Percentiles rank a stretch among this genome's conserved stretches.
Conservation (phyloP, 495 filamentous ascomycete species). For the Tuber calosporum region DNA sequence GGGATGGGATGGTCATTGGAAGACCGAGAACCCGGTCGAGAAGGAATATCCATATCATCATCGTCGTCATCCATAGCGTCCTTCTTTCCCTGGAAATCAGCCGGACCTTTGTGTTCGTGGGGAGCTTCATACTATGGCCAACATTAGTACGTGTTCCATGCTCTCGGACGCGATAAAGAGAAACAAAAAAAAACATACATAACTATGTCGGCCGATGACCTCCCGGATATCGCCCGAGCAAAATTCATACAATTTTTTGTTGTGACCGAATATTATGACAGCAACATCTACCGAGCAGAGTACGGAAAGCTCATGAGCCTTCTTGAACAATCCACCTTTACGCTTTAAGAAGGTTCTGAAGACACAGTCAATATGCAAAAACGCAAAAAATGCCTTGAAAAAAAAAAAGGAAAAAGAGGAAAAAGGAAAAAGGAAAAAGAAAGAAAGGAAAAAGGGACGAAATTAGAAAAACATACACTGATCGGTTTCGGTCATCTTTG, state of each 20-base stretch:
- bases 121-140: constrained; percentile 69
- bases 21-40: constrained; percentile 39
- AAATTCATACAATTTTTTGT: constrained; percentile 97
- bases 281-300: constrained; percentile 97
- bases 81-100: constrained; percentile 79
- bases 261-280: constrained; percentile 94
- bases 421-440: not conserved
- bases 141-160: constrained; percentile 39
- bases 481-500: constrained; percentile 98
- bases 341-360: constrained; percentile 91
- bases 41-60: constrained; percentile 60
- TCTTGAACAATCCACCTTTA: constrained; percentile 98
- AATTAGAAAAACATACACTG: constrained; percentile 68
- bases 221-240: constrained; percentile 91
- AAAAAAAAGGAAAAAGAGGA: constrained; percentile 1
- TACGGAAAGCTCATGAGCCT: constrained; percentile 95
- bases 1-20: constrained; percentile 47
- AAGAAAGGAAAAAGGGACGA: constrained; percentile 5
- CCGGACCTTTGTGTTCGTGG: constrained; percentile 93
- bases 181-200: constrained; percentile 54
- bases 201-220: constrained; percentile 76
- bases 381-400: not conserved
- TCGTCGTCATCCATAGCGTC: constrained; percentile 87
- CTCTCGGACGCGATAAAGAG: not conserved
- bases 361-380: constrained; percentile 20